Evolutionary conservation across 2,329 filamentous ascomycete genomes (phyloP).

Genomic region (Cyanodermella asteris): DNA sequence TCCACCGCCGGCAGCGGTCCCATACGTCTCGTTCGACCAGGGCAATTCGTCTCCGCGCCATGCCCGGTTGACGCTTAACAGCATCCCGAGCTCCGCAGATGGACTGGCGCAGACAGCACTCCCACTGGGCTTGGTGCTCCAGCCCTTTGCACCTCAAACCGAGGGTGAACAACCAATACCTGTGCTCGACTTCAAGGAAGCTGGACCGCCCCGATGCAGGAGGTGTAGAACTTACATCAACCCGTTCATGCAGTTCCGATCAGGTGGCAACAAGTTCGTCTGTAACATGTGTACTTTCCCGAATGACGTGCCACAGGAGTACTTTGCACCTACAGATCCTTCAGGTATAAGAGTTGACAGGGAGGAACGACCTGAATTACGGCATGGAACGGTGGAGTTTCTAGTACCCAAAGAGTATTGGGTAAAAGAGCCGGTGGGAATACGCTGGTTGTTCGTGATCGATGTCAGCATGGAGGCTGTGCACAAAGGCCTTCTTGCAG

Average conservation of each 20-base stretch:
- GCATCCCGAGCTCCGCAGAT: constrained; percentile 66
- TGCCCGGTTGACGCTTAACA: constrained; percentile 77
- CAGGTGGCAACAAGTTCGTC: constrained; percentile 86
- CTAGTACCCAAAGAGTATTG: constrained; percentile 97
- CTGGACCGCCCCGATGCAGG: constrained; percentile 72
- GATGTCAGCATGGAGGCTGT: constrained; percentile 83
- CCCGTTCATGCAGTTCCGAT: constrained; percentile 93
- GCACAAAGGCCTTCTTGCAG: constrained; percentile 75
- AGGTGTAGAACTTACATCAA: constrained; percentile 95
- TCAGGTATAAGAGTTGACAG: constrained; percentile 74
- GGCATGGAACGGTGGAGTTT: constrained; percentile 83
- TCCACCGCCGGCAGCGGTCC: constrained; percentile 67
- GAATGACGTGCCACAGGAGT: constrained; percentile 79
- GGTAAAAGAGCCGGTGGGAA: constrained; percentile 75
- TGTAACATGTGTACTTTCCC: constrained; percentile 97
- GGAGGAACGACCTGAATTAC: constrained; percentile 71
- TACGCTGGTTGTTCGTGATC: constrained; percentile 77
- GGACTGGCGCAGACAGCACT: constrained; percentile 59
- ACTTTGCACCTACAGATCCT: constrained; percentile 78
- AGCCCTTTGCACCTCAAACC: constrained; percentile 66
- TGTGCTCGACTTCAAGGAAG: constrained; percentile 83
- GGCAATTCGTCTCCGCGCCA: constrained; percentile 93
- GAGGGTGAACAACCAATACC: constrained; percentile 73
- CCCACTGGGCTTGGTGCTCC: constrained; percentile 69
- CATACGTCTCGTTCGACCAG: constrained; percentile 87